Evolutionary conservation across 1,139 yeast species (phyloP), one percentile per base, ranked within the genome.

Genomic region (Protomyces lactucae-debilis): DNA sequence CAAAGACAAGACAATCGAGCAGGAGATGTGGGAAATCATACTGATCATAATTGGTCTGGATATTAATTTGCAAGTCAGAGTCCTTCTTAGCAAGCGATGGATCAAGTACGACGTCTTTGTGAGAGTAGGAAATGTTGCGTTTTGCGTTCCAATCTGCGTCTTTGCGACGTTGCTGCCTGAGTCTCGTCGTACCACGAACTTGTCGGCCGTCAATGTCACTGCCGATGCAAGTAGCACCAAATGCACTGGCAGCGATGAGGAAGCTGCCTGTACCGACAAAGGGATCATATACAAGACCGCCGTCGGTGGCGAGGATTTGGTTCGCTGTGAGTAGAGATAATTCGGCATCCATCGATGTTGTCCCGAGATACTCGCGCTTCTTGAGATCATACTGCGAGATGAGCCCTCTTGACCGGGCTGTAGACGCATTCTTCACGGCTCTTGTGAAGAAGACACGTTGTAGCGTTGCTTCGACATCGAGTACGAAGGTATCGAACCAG

Each of bases 261-360:
- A 93, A 93, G 23, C 97, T 90, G 0, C 99, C 99, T 0, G 99
- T 93, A 0, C 99, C 99, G 2, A 89, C 89, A 76, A 93, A 93
- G 14, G 99, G 99, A 75, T 93, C 99, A 73, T 90, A 93, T 71
- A 88, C 83, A 4, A 91, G 73, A 64, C 85, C 82, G 0, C 87
- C 88, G 0, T 63, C 36, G 4, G 16, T 45, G 10, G 64, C 66
- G 52, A 60, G 68, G 87, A 76, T 71, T 87, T 95, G 64, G 37
- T 64, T 64, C 36, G 68, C 68, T 28, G 65, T 60, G 37, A 66
- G 60, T 16, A 66, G 61, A 4, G 66, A 64, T 60, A 57, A 55
- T 46, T 69, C 70, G 0, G 97, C 96, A 70, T 93, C 99, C 76
- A 93, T 93, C 10, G 97, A 88, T 0, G 99, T 93, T 14, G 99